Evolutionary conservation across 2,329 filamentous ascomycete genomes (phyloP).

Genomic region (Penicillium verrucosum): DNA sequence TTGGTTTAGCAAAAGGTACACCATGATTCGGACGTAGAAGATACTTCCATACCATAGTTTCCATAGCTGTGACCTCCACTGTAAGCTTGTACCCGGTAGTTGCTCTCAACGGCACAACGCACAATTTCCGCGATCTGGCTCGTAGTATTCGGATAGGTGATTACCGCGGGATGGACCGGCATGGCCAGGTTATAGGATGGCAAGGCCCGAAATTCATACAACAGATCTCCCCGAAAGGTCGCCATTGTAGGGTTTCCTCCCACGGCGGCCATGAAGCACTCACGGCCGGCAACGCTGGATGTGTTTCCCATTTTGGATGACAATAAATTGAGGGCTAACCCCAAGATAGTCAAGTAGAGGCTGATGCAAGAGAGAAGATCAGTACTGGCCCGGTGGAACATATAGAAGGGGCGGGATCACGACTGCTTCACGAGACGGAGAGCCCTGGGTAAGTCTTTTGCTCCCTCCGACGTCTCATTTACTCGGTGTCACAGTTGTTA

Average conservation of each 20-base stretch:
- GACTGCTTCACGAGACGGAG: background rate
- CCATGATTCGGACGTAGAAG: background rate
- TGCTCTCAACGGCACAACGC: slow-evolving; percentile 14
- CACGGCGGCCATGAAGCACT: slow-evolving; percentile 24
- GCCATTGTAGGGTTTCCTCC: slow-evolving; percentile 13
- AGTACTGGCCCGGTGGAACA: background rate
- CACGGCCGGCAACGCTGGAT: slow-evolving; percentile 16
- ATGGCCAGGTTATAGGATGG: slow-evolving; percentile 28
- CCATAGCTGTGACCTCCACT: slow-evolving; percentile 27
- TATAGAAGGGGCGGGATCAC: background rate
- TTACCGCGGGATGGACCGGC: slow-evolving; percentile 20
- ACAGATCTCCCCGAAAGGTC: slow-evolving; percentile 20
- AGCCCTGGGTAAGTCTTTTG: background rate
- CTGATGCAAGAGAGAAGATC: background rate
- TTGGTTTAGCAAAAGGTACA: background rate
- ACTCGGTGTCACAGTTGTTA: background rate
- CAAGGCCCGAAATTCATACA: slow-evolving; percentile 15
- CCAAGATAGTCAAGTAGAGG: background rate
- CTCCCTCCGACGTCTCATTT: background rate
- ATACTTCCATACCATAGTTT: slow-evolving; percentile 42
- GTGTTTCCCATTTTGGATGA: slow-evolving; percentile 16
- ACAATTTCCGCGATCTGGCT: slow-evolving; percentile 19
- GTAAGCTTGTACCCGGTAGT: slow-evolving; percentile 20
- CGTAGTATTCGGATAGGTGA: slow-evolving; percentile 17
- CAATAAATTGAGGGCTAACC: background rate